Evolutionary conservation across 2,329 filamentous ascomycete species (phyloP), one percentile per base, ranked within the genome.

Genomic region (Penicillium sp.): DNA sequence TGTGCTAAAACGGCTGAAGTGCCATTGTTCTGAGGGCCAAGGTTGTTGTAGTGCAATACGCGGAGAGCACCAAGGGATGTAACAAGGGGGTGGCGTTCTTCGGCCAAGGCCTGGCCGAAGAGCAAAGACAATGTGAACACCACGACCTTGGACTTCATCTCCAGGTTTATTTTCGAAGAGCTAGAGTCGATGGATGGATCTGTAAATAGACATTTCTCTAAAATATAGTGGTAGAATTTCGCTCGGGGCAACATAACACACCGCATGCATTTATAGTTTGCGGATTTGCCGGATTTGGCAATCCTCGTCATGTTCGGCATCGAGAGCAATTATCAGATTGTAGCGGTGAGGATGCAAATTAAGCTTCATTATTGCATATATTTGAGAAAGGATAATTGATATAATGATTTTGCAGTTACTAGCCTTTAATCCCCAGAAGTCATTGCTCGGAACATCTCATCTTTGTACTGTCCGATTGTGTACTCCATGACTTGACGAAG

Each of bases 21-120:
- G 5, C 67, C 67, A 34, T 68, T 69, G 40, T 68, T 69, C 23
- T 60, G 52, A 2, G 67, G 51, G 19, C 57, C 60, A 16, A 69
- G 44, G 36, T 68, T 60, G 53, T 69, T 69, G 57, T 69, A 68
- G 23, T 69, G 65, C 45, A 68, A 44, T 11, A 58, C 47, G 31
- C 64, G 66, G 3, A 69, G 63, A 31, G 57, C 59, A 2, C 64
- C 61, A 29, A 64, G 54, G 15, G 65, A 62, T 38, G 33, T 48
- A 21, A 58, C 54, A 33, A 33, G 34, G 25, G 50, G 55, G 36
- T 36, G 43, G 41, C 21, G 10, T 2, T 21, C 15, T 13, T 48
- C 49, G 0, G 57, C 57, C 19, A 53, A 36, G 27, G 8, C 25
- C 16, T 51, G 44, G n/a, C 44, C 27, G 10, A 23, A 27, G 4